Conservation (phyloP, 495 filamentous ascomycete species). For the Xylaria palmicola region DNA sequence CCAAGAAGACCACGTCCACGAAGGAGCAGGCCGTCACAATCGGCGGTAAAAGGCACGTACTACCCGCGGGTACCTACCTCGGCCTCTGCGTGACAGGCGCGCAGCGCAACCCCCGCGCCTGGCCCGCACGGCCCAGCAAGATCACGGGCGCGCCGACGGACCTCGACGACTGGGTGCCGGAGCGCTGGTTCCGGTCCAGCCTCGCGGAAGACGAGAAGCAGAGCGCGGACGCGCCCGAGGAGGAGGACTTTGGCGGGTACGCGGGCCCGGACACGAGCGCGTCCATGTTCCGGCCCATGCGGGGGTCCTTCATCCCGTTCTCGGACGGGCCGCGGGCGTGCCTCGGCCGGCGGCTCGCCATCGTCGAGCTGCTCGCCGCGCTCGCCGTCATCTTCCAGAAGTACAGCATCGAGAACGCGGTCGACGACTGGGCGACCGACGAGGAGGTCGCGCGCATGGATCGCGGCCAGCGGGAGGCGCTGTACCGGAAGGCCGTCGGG, state of each 20-base stretch:
- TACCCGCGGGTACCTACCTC: conserved; percentile 49
- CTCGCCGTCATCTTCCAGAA: conserved; percentile 63
- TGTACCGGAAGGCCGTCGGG: conserved; percentile 56
- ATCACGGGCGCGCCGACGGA: conserved; percentile 35
- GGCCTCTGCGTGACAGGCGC: conserved; percentile 44
- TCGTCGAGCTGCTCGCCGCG: conserved; percentile 71
- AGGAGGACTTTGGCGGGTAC: conserved; percentile 56
- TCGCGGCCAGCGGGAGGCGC: conserved; percentile 40
- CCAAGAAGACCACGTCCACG: conserved; percentile 52
- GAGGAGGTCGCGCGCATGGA: conserved; percentile 59
- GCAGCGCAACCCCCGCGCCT: conserved; percentile 63
- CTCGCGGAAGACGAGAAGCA: conserved; percentile 7
- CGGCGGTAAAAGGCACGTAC: conserved; percentile 45
- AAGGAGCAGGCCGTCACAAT: conserved; percentile 53
- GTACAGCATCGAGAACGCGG: conserved; percentile 65
- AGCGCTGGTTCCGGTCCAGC: conserved; percentile 44
- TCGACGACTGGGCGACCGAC: conserved; percentile 59
- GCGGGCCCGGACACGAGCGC: conserved; percentile 53
- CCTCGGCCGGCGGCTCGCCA: conserved; percentile 68
- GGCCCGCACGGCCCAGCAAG: conserved; percentile 52
- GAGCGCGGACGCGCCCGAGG: conserved; percentile 1
- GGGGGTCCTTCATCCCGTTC: conserved; percentile 72
- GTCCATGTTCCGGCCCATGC: conserved; percentile 56
- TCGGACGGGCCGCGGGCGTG: conserved; percentile 70
- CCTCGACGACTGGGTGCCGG: conserved; percentile 47